Evolutionary conservation across 1,284 basidiomycete genomes (phyloP), one percentile per base, ranked within the genome.

Genomic region (Inonotus hispidus): DNA sequence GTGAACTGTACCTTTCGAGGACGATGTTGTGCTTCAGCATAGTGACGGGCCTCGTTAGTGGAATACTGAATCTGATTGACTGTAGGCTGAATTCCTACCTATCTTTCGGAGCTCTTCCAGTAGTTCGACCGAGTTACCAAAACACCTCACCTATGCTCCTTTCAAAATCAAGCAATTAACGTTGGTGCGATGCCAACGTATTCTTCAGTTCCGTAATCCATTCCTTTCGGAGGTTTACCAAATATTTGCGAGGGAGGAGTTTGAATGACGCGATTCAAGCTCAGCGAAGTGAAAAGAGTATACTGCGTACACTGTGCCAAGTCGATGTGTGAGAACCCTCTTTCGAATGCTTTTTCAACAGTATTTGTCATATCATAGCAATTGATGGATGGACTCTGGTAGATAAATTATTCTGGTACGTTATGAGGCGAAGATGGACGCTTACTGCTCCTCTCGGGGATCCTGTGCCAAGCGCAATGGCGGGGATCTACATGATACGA

Each of bases 121-220:
- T 32, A 90, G 75, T 1, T 79, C 71, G 14, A 88, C 69, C 14
- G 70, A 92, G 75, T 92, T 92, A 73, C 87, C 89, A 56, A 92
- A n/a, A n/a, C n/a, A n/a, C n/a, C n/a, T n/a, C 87, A n/a, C 89
- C 90, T 65, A 91, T 90, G 66, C 84, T 88, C 79, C 86, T 89
- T 64, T 2, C 45, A 38, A 54, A 14, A n/a, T 45, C 54, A 53
- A 53, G 3, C 14, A 38, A 32, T 10, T 21, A 14, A 29, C 46
- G 16, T 56, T 32, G 8, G 32, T 8, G 32, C 45, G 23, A 35
- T 66, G 0, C 82, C 84, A 1, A 82, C 79, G 55, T 74, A 79
- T 32, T 74, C 72, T 68, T 83, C 82, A 47, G 81, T 85, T 16
- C 69, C 46, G 62, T 87, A 85, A 25, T 58, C 80, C 84, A 62